Percentiles rank a stretch among this genome's conserved stretches.
Evolutionary conservation across 257 asterid species (phyloP).

Genomic region (Solanum sejunctum): DNA sequence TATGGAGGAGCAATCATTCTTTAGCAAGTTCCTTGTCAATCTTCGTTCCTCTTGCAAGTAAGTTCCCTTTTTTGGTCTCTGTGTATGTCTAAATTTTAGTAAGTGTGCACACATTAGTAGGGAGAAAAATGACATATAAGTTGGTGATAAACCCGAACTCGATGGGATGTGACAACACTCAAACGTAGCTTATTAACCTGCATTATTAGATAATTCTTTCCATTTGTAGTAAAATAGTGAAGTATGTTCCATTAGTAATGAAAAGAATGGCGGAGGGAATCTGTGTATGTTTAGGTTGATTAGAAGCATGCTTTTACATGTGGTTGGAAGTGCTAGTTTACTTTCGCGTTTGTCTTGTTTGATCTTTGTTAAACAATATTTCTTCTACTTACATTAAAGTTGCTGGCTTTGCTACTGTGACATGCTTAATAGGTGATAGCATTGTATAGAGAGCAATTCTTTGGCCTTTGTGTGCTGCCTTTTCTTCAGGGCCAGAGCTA

Average conservation of each 20-base stretch:
- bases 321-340: background rate
- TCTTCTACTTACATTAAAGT: background rate
- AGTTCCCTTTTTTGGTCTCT: background rate
- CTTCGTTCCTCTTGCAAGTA: constrained; percentile 77
- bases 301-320: background rate
- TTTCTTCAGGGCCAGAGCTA: background rate
- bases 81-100: background rate
- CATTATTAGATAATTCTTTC: background rate
- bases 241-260: too few species aligned
- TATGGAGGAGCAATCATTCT: constrained; percentile 56
- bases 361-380: background rate
- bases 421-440: background rate
- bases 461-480: background rate
- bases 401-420: background rate
- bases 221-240: too few species aligned
- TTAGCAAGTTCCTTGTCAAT: constrained; percentile 43
- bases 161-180: background rate
- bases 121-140: background rate
- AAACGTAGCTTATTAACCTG: background rate
- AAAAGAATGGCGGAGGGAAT: too few species aligned
- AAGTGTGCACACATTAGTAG: background rate
- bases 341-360: background rate
- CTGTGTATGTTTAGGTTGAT: too few species aligned
- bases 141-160: background rate
- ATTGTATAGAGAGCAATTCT: background rate